phyloP scores from a whole-genome alignment of 805 yeast species.

The Komagataella pseudopastoris region DNA sequence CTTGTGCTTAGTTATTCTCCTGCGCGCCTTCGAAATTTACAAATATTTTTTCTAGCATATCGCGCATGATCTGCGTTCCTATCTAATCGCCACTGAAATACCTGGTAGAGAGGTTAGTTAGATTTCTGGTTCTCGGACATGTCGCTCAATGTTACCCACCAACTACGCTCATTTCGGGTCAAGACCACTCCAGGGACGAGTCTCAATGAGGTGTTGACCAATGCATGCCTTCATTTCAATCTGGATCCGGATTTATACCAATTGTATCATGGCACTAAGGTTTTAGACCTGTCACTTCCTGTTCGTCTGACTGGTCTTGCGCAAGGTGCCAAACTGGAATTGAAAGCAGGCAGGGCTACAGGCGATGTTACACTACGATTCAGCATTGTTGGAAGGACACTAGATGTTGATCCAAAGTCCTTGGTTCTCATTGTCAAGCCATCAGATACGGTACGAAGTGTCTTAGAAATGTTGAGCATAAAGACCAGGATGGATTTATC shows the following conservation, averaged over 20 bases:
- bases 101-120: neutral
- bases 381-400: neutral
- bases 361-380: neutral
- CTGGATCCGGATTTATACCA: slow-evolving; percentile 9
- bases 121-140: slow-evolving; percentile 10
- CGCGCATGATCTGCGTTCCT: neutral
- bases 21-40: neutral
- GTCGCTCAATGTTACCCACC: slow-evolving; percentile 23
- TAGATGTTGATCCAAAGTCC: neutral
- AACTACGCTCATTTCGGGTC: slow-evolving; percentile 18
- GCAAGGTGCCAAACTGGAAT: slow-evolving; percentile 26
- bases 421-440: neutral
- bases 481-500: neutral
- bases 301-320: slow-evolving; percentile 28
- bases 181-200: slow-evolving; percentile 21
- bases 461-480: neutral
- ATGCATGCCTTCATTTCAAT: slow-evolving; percentile 23
- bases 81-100: neutral
- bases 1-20: neutral
- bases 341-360: slow-evolving; percentile 5
- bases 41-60: neutral
- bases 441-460: neutral
- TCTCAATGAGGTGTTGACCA: slow-evolving; percentile 21
- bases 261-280: slow-evolving; percentile 16
- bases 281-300: slow-evolving; percentile 25